These are phyloP conservation scores for Tulasnella sp. DNA, from an alignment of 768 basidiomycete species.

Conservation along the genomic window DNA sequence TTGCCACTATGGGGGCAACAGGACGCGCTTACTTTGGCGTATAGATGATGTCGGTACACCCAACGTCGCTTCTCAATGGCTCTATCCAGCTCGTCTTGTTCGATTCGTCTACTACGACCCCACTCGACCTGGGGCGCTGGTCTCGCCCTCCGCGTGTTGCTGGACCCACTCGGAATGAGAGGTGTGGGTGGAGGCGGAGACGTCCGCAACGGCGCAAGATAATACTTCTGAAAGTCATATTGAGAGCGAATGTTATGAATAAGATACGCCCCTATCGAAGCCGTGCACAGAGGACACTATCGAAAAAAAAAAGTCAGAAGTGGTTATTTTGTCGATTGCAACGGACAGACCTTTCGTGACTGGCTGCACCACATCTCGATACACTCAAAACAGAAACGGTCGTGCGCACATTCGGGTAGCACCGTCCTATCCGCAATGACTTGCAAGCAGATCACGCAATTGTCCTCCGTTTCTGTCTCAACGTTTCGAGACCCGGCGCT, in stretches of 20 bases:
- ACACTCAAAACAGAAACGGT: conserved; percentile 86
- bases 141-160: conserved; percentile 12
- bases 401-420: conserved; percentile 54
- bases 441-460: conserved; percentile 84
- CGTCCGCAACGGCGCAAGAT: conserved; percentile 49
- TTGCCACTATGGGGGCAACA: neutral
- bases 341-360: conserved; percentile 21
- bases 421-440: conserved; percentile 62
- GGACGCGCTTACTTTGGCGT: conserved; percentile 58
- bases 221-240: conserved; percentile 72
- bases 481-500: no score
- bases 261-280: conserved; percentile 41
- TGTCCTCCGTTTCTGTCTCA: conserved; percentile 39
- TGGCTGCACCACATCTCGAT: conserved; percentile 65
- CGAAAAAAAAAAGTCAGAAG: neutral
- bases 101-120: conserved; percentile 32
- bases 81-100: conserved; percentile 52
- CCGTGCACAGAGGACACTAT: conserved; percentile 22
- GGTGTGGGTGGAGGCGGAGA: conserved; percentile 12
- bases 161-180: conserved; percentile 19
- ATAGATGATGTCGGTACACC: conserved; percentile 69
- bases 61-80: conserved; percentile 62
- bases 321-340: neutral
- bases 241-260: conserved; percentile 70
- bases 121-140: conserved; percentile 26